Percentiles rank a stretch among this genome's conserved stretches.
Evolutionary conservation across 75 land plant genomes (phyloP).

Genomic region (Gnetum montanum): DNA sequence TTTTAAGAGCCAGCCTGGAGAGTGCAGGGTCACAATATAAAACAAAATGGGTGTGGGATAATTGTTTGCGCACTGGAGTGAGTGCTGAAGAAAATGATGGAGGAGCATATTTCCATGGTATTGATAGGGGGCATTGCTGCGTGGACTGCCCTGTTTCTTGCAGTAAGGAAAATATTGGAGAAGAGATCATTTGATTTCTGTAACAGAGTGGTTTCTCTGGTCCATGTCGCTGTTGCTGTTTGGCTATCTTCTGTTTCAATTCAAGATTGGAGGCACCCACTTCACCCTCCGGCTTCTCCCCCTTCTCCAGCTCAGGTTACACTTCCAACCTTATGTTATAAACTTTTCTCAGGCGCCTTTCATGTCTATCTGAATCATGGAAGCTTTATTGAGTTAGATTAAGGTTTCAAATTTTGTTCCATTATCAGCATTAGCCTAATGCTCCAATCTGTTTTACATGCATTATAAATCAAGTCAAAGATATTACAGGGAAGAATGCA

Average conservation of each 20-base stretch:
- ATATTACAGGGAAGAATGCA: too few species aligned
- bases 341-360: too few species aligned
- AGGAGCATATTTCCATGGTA: too few species aligned
- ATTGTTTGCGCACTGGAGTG: too few species aligned
- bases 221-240: constrained; percentile 64
- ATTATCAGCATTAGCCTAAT: not conserved
- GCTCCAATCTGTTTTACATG: too few species aligned
- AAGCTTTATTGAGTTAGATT: too few species aligned
- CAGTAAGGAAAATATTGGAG: constrained; percentile 28
- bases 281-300: constrained; percentile 57
- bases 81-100: too few species aligned
- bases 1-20: too few species aligned
- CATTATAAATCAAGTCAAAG: too few species aligned
- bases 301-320: constrained; percentile 69
- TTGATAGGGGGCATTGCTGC: constrained; percentile 21
- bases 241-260: constrained; percentile 44
- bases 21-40: too few species aligned
- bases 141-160: constrained; percentile 51
- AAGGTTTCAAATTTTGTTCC: not conserved
- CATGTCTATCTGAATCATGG: too few species aligned
- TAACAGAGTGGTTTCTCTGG: constrained; percentile 69
- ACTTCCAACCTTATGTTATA: not conserved
- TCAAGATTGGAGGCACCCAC: constrained; percentile 74
- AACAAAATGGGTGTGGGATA: too few species aligned
- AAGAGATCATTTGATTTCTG: constrained; percentile 69